Evolutionary conservation across 306 rosid species (phyloP), one percentile per base, ranked within the genome.

Genomic region (Hylodesmum podocarpum): DNA sequence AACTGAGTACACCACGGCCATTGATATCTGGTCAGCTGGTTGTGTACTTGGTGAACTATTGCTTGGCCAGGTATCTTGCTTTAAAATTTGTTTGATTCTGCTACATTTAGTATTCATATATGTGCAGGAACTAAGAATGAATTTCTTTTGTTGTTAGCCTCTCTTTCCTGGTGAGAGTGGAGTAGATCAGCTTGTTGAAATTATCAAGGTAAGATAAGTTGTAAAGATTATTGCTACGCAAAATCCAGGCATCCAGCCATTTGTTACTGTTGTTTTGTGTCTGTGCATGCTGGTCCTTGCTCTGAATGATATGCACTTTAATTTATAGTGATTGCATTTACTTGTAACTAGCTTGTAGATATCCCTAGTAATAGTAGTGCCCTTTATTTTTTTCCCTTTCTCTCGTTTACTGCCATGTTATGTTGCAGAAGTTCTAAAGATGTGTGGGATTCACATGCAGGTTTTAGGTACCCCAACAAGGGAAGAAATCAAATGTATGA

Each of bases 1-100:
- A 12, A 94, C 97, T 1, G 96, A 94, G 85, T 94, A 94, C 82
- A 89, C 94, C 70, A 80, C 97, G 44, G 96, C 98, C 70, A 91
- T 94, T 72, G 98, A 94, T 80, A 88, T 90, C 84, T 94, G 98
- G 98, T 94, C 98, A 36, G 98, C 97, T 44, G 98, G 98, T 54
- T 94, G 98, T 39, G 98, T 91, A 65, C 89, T 94, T 1, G 98
- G 97, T 68, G 98, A 94, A 84, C 80, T 94, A 65, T 86, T 94
- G 75, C 94, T 94, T 44, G 98, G 98, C 61, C 94, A 90, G 96
- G 98, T 94, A 68, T 50, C 73, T 75, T 15, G 46, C 76, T 11
- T 58, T 79, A 59, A 65, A 4, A 43, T 14, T 24, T 15, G 72
- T 25, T 25, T 40, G 53, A 24, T 77, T 27, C 3, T 27, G 63